phyloP scores from a whole-genome alignment of 2,329 filamentous ascomycete genomes.

The Trichoderma asperellum region DNA sequence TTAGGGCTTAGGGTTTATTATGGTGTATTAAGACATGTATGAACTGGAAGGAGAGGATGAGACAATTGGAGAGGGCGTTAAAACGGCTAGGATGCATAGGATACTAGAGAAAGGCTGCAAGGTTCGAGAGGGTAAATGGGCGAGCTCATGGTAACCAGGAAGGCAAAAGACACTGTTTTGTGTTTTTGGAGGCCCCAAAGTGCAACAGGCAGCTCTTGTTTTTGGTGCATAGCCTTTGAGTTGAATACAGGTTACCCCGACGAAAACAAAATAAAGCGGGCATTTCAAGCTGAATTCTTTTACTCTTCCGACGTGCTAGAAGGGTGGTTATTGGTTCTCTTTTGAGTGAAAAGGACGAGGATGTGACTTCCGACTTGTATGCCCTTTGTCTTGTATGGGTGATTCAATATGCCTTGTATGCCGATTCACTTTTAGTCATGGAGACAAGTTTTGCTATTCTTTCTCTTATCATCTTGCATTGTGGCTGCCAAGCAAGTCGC shows the following conservation, averaged over 20 bases:
- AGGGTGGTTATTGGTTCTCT: not conserved
- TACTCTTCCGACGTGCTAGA: not conserved
- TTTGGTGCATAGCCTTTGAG: slow-evolving; percentile 16
- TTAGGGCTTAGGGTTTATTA: slow-evolving; percentile 14
- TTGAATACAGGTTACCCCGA: slow-evolving; percentile 29
- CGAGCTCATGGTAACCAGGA: slow-evolving; percentile 5
- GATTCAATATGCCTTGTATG: not conserved
- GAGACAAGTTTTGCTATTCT: not conserved
- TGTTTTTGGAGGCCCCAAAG: not conserved
- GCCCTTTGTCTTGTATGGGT: not conserved
- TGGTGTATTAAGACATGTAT: slow-evolving; percentile 26
- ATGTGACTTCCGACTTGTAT: slow-evolving; percentile 2
- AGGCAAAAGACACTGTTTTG: not conserved
- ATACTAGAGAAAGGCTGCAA: slow-evolving; percentile 25
- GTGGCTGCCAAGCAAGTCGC: not conserved
- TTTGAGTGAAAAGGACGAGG: not conserved
- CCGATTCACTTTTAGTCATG: not conserved
- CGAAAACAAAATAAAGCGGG: slow-evolving; percentile 13
- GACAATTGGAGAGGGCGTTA: slow-evolving; percentile 19
- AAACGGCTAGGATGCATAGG: slow-evolving; percentile 13
- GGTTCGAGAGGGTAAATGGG: slow-evolving; percentile 21
- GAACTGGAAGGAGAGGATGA: slow-evolving; percentile 21
- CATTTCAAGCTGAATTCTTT: slow-evolving; percentile 13
- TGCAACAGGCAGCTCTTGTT: slow-evolving; percentile 16
- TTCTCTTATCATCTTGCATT: not conserved